Conservation (phyloP, 768 basidiomycete species). For the Boletales sp. region DNA sequence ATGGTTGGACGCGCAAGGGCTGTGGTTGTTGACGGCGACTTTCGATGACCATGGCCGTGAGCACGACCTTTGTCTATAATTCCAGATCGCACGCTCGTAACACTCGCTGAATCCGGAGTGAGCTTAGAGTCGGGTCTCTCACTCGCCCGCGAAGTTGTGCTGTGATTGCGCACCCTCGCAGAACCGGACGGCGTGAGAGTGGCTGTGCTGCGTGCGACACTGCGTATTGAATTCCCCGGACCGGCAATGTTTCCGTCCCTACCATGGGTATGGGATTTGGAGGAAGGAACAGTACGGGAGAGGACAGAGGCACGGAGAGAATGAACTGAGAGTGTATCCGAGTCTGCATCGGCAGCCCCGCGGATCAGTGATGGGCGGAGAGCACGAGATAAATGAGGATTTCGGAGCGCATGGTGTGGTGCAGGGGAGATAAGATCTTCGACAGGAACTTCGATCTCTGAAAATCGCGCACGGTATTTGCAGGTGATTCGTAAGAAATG, state of each 20-base stretch:
- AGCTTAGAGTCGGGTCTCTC: constrained; percentile 71
- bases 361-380: constrained; percentile 28
- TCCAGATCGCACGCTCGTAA: constrained; percentile 24
- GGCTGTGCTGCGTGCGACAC: constrained; percentile 41
- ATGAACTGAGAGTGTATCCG: constrained; percentile 42
- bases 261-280: constrained; percentile 16
- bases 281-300: constrained; percentile 29
- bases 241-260: constrained; percentile 19
- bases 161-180: constrained; percentile 22
- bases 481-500: background rate
- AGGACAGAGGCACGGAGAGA: constrained; percentile 45
- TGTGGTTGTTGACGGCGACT: constrained; percentile 18
- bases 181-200: constrained; percentile 17
- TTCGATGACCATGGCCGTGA: constrained; percentile 20
- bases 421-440: constrained; percentile 65
- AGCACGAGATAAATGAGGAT: constrained; percentile 26
- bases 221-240: constrained; percentile 43
- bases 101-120: constrained; percentile 44
- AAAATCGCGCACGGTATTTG: no score
- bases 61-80: constrained; percentile 20
- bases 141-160: constrained; percentile 22
- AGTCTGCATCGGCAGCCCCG: constrained; percentile 29
- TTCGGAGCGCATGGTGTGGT: constrained; percentile 25
- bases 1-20: constrained; percentile 2
- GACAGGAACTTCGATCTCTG: constrained; percentile 77